Evolutionary conservation across 805 yeast genomes (phyloP).

Genomic region (Zygoascus tannicola): DNA sequence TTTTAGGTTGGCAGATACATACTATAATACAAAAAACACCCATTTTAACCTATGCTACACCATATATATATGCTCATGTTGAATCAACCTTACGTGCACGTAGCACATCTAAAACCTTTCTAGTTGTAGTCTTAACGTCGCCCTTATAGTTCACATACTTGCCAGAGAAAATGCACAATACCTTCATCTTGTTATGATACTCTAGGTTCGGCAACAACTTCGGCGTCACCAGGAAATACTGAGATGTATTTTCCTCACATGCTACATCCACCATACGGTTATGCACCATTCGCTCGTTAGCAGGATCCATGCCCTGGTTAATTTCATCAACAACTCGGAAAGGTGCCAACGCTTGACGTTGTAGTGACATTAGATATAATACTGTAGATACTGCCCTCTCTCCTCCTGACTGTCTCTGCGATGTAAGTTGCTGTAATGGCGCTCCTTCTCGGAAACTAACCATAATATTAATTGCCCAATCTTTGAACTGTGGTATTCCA

Average conservation of each 20-base stretch:
- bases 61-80: too few species aligned
- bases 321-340: slow-evolving; percentile 95
- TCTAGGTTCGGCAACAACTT: slow-evolving; percentile 70
- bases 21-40: background rate
- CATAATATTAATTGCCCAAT: slow-evolving; percentile 77
- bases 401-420: slow-evolving; percentile 95
- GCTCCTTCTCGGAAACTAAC: slow-evolving; percentile 80
- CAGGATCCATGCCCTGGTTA: slow-evolving; percentile 97
- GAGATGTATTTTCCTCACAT: slow-evolving; percentile 55
- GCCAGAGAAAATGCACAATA: slow-evolving; percentile 72
- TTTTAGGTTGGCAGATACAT: too few species aligned
- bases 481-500: slow-evolving; percentile 34
- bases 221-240: slow-evolving; percentile 89
- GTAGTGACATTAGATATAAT: slow-evolving; percentile 80
- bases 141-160: slow-evolving; percentile 7
- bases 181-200: slow-evolving; percentile 70
- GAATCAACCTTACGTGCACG: background rate
- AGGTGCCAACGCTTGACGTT: slow-evolving; percentile 80
- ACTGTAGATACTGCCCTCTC: slow-evolving; percentile 95
- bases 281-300: slow-evolving; percentile 82
- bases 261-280: slow-evolving; percentile 77
- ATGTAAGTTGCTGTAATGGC: slow-evolving; percentile 59
- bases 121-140: background rate
- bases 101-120: background rate
- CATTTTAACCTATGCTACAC: too few species aligned